Percentiles rank a stretch among this genome's conserved stretches.
Evolutionary conservation across 106 monocot genomes (phyloP).

Genomic region (Gastrodia elata): DNA sequence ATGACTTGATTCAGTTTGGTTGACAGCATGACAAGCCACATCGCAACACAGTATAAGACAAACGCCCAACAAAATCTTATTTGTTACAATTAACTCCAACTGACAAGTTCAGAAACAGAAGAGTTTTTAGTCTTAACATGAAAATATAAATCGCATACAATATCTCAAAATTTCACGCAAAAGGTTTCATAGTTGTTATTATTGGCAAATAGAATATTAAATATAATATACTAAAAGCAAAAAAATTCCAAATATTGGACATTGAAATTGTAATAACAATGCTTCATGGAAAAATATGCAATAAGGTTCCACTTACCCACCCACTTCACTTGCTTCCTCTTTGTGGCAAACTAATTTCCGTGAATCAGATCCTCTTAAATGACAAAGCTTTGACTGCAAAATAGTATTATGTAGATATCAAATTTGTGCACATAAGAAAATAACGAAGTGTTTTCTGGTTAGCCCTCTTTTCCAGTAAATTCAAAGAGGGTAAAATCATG

Average conservation of each 20-base stretch:
- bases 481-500: not conserved
- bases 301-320: constrained; percentile 58
- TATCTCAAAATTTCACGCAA: not conserved
- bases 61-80: not conserved
- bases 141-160: not conserved
- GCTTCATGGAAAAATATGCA: not conserved
- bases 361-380: constrained; percentile 55
- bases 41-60: not conserved
- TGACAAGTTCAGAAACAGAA: not conserved
- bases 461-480: not conserved
- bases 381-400: constrained; percentile 80
- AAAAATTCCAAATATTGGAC: not conserved
- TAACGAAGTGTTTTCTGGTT: not conserved
- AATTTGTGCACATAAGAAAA: not conserved
- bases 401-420: constrained; percentile 7
- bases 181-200: not conserved
- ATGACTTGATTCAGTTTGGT: not conserved
- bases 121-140: not conserved
- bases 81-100: not conserved
- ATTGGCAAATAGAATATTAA: not conserved
- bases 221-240: not conserved
- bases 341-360: constrained; percentile 44
- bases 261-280: not conserved
- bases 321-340: constrained; percentile 99
- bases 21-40: not conserved